Evolutionary conservation across 2,329 filamentous ascomycete species (phyloP), one percentile per base, ranked within the genome.

Genomic region (Xylariaceae sp.): DNA sequence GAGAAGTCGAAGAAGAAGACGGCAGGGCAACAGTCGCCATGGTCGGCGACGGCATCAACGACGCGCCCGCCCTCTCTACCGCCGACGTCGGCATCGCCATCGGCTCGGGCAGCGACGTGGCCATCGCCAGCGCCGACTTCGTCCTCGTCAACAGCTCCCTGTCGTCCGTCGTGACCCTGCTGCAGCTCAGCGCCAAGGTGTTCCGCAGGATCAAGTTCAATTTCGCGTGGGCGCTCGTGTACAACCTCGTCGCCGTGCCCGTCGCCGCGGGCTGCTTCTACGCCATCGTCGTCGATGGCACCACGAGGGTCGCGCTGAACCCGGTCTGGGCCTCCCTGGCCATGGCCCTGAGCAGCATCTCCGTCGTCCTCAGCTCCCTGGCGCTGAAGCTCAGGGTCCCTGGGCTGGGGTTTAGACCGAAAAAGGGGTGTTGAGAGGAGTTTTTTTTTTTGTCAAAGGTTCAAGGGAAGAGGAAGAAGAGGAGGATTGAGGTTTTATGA

Each of bases 331-430:
- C 89, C 4, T 83, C 81, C 50, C 64, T 95, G 59, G 89, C 89
- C 1, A 97, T 96, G 90, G 90, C 90, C 17, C 63, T 89, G 60
- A 95, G 88, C 62, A 90, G 85, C 61, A 81, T 96, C 50, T 92
- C 85, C 55, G 89, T 97, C 31, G 84, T 96, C 35, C 65, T 78
- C 56, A 94, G 88, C 59, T 90, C 85, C 65, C 63, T 95, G 54
- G 71, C 80, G 34, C 62, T 96, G 65, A 76, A 81, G 57, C 72
- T 62, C 8, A 38, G 49, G n/a, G 19, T 66, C 5, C 60, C 59
- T 8, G 46, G 56, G 12, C 14, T 66, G 8, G 64, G 64, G 6
- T 66, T 64, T 32, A 56, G 49, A 40, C 50, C 27, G 27, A 28
- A 29, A 3, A 16, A 6, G 11, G 6, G 21, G 11, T 24, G 21